These are phyloP conservation scores for Salix udensis DNA, from an alignment of 345 rosid species.

Conservation along the genomic window DNA sequence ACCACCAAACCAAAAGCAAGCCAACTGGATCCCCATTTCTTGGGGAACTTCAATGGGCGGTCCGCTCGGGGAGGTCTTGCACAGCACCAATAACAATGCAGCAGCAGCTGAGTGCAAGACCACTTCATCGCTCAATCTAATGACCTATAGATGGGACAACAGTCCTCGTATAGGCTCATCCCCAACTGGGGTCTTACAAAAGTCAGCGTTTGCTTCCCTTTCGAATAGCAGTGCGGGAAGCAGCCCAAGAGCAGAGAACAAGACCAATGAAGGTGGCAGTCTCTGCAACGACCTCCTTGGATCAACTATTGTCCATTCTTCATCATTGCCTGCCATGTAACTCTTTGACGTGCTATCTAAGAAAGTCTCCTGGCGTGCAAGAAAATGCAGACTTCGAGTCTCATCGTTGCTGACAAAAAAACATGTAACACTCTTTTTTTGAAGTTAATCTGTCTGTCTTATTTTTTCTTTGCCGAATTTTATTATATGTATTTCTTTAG, in stretches of 20 bases:
- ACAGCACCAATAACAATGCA: constrained; percentile 36
- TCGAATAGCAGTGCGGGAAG: constrained; percentile 87
- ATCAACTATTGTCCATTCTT: constrained; percentile 28
- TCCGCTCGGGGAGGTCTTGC: constrained; percentile 69
- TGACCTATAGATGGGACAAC: constrained; percentile 52
- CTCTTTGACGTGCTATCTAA: background rate
- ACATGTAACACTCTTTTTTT: background rate
- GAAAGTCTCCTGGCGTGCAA: background rate
- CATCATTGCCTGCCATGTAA: constrained; percentile 25
- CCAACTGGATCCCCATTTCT: constrained; percentile 50
- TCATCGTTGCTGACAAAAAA: background rate
- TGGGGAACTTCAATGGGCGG: constrained; percentile 70
- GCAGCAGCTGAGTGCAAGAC: constrained; percentile 36
- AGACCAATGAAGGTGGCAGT: constrained; percentile 31
- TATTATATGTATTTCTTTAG: background rate
- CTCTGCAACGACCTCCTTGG: constrained; percentile 28
- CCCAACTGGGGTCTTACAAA: constrained; percentile 79
- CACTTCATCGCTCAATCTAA: constrained; percentile 43
- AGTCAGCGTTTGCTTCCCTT: constrained; percentile 55
- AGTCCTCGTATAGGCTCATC: constrained; percentile 55
- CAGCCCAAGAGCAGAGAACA: constrained; percentile 56
- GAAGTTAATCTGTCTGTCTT: background rate
- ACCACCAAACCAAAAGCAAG: constrained; percentile 37
- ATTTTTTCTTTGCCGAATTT: background rate
- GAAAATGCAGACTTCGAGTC: background rate